Evolutionary conservation across 139 green algal species (phyloP), one percentile per base, ranked within the genome.

Genomic region (Nannochloris sp.): DNA sequence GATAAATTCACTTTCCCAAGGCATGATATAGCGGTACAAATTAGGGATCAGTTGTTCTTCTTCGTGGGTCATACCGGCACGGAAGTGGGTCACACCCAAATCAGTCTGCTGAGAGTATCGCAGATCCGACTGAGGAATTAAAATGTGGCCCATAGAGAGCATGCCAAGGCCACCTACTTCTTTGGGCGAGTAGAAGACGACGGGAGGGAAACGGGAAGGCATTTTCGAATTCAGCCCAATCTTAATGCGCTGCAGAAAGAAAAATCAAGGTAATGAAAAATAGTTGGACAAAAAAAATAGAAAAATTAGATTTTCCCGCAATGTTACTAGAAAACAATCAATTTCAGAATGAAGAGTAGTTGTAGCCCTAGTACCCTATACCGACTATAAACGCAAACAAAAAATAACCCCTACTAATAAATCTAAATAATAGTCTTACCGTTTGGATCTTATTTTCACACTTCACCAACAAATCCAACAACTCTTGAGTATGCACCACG

Each of bases 361-460:
- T 12, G 51, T 59, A 9, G 9, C 12, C 12, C 19, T 51, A 27
- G 19, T 19, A 51, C 42, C 19, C 42, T 51, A 19, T 19, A 51
- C 19, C 42, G 19, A 19, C 19, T 27, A 51, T 51, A 19, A 19
- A 51, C 19, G 19, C 19, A 51, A 27, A 51, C 19, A 51, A 51
- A 51, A 51, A 51, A 19, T 51, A 51, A 51, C 19, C n/a, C n/a
- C n/a, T n/a, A 51, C 19, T 19, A 19, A 51, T 51, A 51, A 51
- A 51, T 27, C 42, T 27, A 51, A 51, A 51, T 0, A 38, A 63
- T n/a, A 53, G 1, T 9, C 72, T 64, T 59, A 83, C 74, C 42
- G 95, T 99, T 81, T 99, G 95, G 73, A 99, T 99, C 81, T 99
- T 99, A 82, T 97, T 99, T 85, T 99, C 95, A 67, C 91, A 99